Percentiles rank a stretch among this genome's conserved stretches.
phyloP scores from a whole-genome alignment of 176 grass and related monocot species.

The Hordeum marinum region DNA sequence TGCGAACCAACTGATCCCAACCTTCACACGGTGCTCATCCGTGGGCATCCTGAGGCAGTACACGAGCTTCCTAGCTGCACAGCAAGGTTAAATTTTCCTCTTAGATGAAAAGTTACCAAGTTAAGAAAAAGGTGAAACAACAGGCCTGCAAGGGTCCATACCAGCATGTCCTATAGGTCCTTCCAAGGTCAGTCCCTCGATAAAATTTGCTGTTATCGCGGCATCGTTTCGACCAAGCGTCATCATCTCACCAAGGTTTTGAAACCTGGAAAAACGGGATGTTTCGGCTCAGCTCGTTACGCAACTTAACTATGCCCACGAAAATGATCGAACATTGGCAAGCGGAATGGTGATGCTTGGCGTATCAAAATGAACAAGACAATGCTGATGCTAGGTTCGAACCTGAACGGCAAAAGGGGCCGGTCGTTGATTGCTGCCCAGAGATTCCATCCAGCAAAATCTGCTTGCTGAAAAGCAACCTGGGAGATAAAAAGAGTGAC shows the following conservation, averaged over 20 bases:
- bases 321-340: background rate
- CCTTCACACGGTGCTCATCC: conserved; percentile 81
- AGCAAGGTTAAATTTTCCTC: background rate
- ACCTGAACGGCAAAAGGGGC: conserved; percentile 90
- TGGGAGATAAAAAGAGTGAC: background rate
- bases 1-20: conserved; percentile 86
- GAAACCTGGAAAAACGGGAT: conserved; percentile 55
- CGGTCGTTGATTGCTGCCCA: conserved; percentile 94
- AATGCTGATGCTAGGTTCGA: background rate
- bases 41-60: conserved; percentile 94
- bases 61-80: conserved; percentile 82
- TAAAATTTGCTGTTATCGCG: conserved; percentile 75
- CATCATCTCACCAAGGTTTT: conserved; percentile 99
- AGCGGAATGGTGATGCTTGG: background rate
- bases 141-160: conserved; percentile 1
- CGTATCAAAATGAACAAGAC: background rate
- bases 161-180: conserved; percentile 90
- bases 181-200: conserved; percentile 88
- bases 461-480: conserved; percentile 98
- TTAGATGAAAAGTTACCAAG: background rate
- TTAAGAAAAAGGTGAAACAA: background rate
- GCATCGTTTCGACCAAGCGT: conserved; percentile 79
- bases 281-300: background rate
- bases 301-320: background rate
- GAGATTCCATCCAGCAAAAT: conserved; percentile 93